These are phyloP conservation scores for Mortierella sp. DNA, from an alignment of 371 early-diverging fungal species.

Conservation along the genomic window DNA sequence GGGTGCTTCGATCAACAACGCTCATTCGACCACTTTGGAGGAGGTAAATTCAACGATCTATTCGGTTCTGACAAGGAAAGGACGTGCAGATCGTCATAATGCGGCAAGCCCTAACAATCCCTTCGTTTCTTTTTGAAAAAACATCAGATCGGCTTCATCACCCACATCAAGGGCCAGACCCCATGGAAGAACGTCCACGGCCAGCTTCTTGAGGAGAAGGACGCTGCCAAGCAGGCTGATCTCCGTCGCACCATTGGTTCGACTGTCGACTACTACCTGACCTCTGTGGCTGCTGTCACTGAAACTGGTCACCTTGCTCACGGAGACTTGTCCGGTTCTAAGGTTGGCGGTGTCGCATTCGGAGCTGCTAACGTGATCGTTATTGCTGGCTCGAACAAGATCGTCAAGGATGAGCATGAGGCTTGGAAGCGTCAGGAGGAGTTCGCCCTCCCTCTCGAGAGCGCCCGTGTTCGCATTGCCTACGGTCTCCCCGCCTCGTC, in stretches of 20 bases:
- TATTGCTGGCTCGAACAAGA: conserved; percentile 54
- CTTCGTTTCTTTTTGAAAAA: background rate
- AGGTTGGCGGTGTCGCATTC: conserved; percentile 48
- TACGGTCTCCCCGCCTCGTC: conserved; percentile 48
- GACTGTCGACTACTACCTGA: conserved; percentile 52
- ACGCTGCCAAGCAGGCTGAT: conserved; percentile 44
- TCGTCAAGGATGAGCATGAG: conserved; percentile 50
- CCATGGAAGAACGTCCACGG: conserved; percentile 52
- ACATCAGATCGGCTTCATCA: conserved; percentile 55
- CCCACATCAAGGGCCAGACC: conserved; percentile 51
- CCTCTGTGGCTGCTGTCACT: conserved; percentile 47
- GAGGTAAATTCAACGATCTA: conserved; percentile 19
- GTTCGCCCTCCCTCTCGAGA: conserved; percentile 31
- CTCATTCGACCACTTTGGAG: conserved; percentile 51
- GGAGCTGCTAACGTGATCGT: conserved; percentile 51
- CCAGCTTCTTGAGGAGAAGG: conserved; percentile 40
- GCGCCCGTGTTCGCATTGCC: conserved; percentile 51
- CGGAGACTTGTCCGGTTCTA: conserved; percentile 54
- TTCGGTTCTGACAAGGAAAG: background rate
- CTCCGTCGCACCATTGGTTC: conserved; percentile 43
- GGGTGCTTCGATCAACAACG: conserved; percentile 46
- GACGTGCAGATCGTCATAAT: background rate
- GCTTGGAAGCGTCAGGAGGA: conserved; percentile 51
- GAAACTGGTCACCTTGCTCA: conserved; percentile 46
- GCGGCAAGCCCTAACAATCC: too few relatives aligned